These are phyloP conservation scores for Coemansia sp. DNA, from an alignment of 192 early-diverging fungal species.

Conservation along the genomic window DNA sequence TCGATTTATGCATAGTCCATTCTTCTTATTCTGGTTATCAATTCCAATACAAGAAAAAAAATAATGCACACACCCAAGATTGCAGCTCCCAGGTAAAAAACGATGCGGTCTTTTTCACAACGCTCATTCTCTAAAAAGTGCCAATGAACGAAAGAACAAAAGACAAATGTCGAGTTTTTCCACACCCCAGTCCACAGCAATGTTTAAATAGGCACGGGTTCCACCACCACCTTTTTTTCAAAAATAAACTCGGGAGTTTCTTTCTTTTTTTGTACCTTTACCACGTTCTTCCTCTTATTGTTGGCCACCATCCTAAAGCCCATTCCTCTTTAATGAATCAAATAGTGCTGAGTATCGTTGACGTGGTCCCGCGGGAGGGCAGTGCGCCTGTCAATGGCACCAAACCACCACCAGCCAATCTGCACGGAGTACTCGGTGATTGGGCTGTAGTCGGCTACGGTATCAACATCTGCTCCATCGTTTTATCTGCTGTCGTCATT, in stretches of 20 bases:
- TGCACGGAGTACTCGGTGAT: constrained; percentile 36
- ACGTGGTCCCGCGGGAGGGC: neutral
- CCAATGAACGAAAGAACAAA: neutral
- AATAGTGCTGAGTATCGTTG: neutral
- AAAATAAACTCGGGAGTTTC: constrained; percentile 6
- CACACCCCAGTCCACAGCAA: neutral
- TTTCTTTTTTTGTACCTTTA: neutral
- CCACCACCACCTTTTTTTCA: neutral
- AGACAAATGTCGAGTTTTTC: neutral
- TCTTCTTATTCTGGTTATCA: neutral
- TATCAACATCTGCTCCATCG: constrained; percentile 36
- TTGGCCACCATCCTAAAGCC: neutral
- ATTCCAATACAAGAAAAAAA: constrained; percentile 1
- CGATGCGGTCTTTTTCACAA: neutral
- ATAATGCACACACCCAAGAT: neutral
- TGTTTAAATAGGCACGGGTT: neutral
- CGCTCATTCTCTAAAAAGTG: neutral
- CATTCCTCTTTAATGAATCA: neutral
- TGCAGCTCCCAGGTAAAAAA: neutral
- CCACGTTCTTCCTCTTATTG: neutral
- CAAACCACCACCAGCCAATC: neutral
- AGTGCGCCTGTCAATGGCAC: neutral
- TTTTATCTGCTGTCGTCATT: constrained; percentile 28
- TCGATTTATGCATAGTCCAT: neutral
- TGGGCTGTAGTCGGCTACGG: constrained; percentile 46